phyloP scores from a whole-genome alignment of 441 rosid species.

The Pelargonium australe region DNA sequence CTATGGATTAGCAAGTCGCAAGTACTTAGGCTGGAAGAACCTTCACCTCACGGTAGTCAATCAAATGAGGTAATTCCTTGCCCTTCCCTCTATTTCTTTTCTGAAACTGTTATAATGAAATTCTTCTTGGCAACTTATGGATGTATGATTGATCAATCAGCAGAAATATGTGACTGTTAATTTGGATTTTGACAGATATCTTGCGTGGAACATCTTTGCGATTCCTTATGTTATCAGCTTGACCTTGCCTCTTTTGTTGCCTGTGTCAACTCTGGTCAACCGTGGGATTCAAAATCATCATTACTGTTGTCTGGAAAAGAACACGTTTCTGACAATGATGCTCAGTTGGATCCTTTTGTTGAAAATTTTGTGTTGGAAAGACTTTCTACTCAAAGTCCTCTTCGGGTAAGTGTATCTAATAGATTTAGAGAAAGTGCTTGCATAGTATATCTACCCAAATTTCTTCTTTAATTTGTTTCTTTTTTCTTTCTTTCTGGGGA shows the following conservation, averaged over 20 bases:
- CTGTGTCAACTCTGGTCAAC: slow-evolving; percentile 73
- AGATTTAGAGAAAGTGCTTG: neutral
- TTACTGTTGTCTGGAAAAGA: slow-evolving; percentile 56
- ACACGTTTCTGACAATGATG: slow-evolving; percentile 39
- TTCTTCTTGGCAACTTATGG: neutral
- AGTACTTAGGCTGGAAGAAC: slow-evolving; percentile 65
- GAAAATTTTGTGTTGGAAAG: slow-evolving; percentile 94
- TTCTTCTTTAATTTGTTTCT: no score
- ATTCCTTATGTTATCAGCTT: slow-evolving; percentile 76
- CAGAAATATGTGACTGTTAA: slow-evolving; percentile 4
- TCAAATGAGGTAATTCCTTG: slow-evolving; percentile 56
- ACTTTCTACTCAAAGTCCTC: slow-evolving; percentile 91
- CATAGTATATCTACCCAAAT: neutral
- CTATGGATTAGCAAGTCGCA: slow-evolving; percentile 73
- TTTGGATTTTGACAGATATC: slow-evolving; percentile 53
- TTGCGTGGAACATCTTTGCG: slow-evolving; percentile 79
- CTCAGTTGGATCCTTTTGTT: slow-evolving; percentile 65
- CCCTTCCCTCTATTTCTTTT: neutral
- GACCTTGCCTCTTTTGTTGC: slow-evolving; percentile 88
- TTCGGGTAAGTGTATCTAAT: slow-evolving; percentile 54
- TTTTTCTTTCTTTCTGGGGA: no score
- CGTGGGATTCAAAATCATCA: slow-evolving; percentile 75
- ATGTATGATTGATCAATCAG: neutral
- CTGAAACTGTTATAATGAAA: neutral
- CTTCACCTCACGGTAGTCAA: slow-evolving; percentile 56